These are phyloP conservation scores for Hamamelis virginiana DNA, from an alignment of 164 flowering plant genomes.

Conservation along the genomic window DNA sequence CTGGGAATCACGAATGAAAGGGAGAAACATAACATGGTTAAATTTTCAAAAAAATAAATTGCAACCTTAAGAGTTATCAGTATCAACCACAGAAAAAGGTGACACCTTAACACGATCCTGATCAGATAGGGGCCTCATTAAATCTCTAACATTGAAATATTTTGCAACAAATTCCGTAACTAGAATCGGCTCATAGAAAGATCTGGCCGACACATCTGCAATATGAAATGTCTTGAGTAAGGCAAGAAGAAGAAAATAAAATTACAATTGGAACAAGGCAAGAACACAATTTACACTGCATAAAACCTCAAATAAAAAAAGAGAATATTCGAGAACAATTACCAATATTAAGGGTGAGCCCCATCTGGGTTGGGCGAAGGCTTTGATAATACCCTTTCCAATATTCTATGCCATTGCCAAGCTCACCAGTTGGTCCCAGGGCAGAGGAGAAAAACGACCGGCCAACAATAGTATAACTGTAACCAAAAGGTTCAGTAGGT, in stretches of 20 bases:
- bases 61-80: too few species aligned
- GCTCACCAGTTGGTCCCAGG: conserved; percentile 30
- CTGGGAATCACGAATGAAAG: conserved; percentile 9
- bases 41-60: too few species aligned
- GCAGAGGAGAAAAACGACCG: conserved; percentile 51
- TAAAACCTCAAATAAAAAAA: neutral
- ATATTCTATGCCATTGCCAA: conserved; percentile 65
- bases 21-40: neutral
- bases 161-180: conserved; percentile 48
- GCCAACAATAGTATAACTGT: conserved; percentile 52
- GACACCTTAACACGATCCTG: conserved; percentile 58
- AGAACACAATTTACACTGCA: too few species aligned
- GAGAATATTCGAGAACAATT: neutral
- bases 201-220: conserved; percentile 73
- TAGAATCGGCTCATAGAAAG: conserved; percentile 60
- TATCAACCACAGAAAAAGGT: neutral
- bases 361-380: conserved; percentile 85
- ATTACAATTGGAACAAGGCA: neutral
- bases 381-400: conserved; percentile 82
- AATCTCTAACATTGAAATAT: conserved; percentile 29
- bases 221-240: neutral
- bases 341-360: conserved; percentile 79
- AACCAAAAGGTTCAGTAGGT: neutral
- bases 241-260: neutral
- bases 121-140: conserved; percentile 46